A percentile compares a stretch with the other conserved stretches of the same genome.
These are phyloP conservation scores for Xylaria scruposa DNA, from an alignment of 495 filamentous ascomycete species.

Conservation along the genomic window DNA sequence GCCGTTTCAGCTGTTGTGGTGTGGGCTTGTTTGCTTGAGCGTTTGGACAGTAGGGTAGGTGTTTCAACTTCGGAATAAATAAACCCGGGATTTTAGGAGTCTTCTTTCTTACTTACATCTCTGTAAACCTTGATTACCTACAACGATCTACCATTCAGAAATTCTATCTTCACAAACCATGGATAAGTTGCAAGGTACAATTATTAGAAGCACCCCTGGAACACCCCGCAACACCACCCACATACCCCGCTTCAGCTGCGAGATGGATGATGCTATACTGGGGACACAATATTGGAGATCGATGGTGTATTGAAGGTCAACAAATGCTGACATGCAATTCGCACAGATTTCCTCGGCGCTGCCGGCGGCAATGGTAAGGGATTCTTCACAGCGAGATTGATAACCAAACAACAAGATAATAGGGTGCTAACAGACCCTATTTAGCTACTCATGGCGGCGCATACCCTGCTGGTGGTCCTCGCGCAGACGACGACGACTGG, in stretches of 20 bases:
- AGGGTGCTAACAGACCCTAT: not conserved
- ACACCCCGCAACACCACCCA: constrained; percentile 8
- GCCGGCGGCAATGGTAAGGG: constrained; percentile 38
- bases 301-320: not conserved
- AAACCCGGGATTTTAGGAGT: not conserved
- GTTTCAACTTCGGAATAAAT: not conserved
- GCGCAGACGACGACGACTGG: constrained; percentile 52
- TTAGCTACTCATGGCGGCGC: constrained; percentile 48
- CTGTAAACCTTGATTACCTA: not conserved
- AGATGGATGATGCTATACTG: constrained; percentile 9
- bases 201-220: constrained; percentile 2
- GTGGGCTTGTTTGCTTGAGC: not conserved
- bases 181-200: constrained; percentile 22
- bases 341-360: constrained; percentile 31
- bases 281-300: not conserved
- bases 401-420: not conserved
- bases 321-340: constrained; percentile 27
- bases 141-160: not conserved
- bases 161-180: not conserved
- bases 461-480: constrained; percentile 46
- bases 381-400: not conserved
- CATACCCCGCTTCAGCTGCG: constrained; percentile 13
- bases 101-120: not conserved
- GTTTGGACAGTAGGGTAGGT: not conserved
- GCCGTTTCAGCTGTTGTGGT: constrained; percentile 9